Conservation (phyloP, 768 basidiomycete species). For the Tulasnella sp. region DNA sequence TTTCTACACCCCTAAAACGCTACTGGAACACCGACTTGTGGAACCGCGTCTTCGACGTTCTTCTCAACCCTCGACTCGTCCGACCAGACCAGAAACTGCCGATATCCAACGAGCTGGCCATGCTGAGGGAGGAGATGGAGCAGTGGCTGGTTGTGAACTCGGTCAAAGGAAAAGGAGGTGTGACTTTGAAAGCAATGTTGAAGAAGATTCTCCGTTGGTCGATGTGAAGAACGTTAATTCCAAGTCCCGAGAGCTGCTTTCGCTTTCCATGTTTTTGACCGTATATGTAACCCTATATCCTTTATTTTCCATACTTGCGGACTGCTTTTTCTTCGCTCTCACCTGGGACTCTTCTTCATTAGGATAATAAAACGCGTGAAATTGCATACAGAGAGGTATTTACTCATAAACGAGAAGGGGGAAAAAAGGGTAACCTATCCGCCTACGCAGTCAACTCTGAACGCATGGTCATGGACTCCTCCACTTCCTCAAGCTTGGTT, state of each 20-base stretch:
- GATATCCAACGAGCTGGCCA: constrained; percentile 56
- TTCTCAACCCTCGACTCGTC: constrained; percentile 73
- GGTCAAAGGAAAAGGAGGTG: constrained; percentile 45
- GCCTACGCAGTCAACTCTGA: not conserved
- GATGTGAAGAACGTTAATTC: not conserved
- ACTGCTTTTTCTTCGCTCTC: not conserved
- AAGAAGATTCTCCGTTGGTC: constrained; percentile 50
- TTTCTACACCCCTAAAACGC: constrained; percentile 73
- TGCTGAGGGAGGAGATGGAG: constrained; percentile 75
- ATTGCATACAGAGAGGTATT: not conserved
- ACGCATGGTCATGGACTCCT: not conserved
- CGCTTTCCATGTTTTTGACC: not conserved
- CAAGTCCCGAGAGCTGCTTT: not conserved
- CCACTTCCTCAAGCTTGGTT: not conserved
- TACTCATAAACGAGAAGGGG: not conserved
- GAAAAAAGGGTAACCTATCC: not conserved
- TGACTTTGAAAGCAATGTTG: constrained; percentile 68
- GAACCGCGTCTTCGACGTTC: constrained; percentile 70
- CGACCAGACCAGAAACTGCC: constrained; percentile 57
- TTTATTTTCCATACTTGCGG: not conserved
- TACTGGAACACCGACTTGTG: constrained; percentile 94
- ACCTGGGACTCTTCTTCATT: not conserved
- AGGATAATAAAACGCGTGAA: not conserved
- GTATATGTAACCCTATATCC: not conserved
- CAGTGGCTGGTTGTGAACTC: constrained; percentile 78